A percentile compares a stretch with the other conserved stretches of the same genome.
Evolutionary conservation across 306 rosid species (phyloP).

Genomic region (Quercus engelmannii): DNA sequence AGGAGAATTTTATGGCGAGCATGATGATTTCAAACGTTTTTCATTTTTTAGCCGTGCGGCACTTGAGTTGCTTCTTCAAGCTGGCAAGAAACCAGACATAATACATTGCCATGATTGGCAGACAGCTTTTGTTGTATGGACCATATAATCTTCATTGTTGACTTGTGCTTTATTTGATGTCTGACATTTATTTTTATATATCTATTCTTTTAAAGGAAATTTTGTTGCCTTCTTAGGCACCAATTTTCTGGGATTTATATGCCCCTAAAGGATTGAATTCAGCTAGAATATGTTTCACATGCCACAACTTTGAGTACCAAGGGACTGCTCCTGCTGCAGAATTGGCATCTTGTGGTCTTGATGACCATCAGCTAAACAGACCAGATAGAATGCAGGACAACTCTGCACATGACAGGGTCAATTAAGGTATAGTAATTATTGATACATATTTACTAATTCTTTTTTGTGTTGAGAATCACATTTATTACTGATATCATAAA

Average conservation of each 20-base stretch:
- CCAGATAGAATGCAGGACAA: slow-evolving; percentile 96
- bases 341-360: slow-evolving; percentile 84
- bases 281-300: slow-evolving; percentile 94
- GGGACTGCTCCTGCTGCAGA: slow-evolving; percentile 83
- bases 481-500: neutral
- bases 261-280: slow-evolving; percentile 79
- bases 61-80: slow-evolving; percentile 84
- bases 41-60: slow-evolving; percentile 93
- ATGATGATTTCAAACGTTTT: slow-evolving; percentile 87
- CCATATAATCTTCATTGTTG: slow-evolving; percentile 17
- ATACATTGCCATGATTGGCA: slow-evolving; percentile 99
- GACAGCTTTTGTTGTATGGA: slow-evolving; percentile 88
- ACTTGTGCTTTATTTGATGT: slow-evolving; percentile 10
- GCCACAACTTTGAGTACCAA: slow-evolving; percentile 99
- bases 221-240: slow-evolving; percentile 63
- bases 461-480: neutral
- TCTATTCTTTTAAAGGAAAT: neutral
- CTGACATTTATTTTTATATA: neutral
- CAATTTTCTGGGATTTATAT: slow-evolving; percentile 89
- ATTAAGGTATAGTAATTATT: slow-evolving; percentile 60
- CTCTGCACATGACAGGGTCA: slow-evolving; percentile 72
- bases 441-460: too few relatives aligned
- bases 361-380: slow-evolving; percentile 56
- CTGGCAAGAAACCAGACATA: slow-evolving; percentile 97
- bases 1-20: slow-evolving; percentile 77